Evolutionary conservation across 164 flowering plant genomes (phyloP).

Genomic region (Liquidambar formosana): DNA sequence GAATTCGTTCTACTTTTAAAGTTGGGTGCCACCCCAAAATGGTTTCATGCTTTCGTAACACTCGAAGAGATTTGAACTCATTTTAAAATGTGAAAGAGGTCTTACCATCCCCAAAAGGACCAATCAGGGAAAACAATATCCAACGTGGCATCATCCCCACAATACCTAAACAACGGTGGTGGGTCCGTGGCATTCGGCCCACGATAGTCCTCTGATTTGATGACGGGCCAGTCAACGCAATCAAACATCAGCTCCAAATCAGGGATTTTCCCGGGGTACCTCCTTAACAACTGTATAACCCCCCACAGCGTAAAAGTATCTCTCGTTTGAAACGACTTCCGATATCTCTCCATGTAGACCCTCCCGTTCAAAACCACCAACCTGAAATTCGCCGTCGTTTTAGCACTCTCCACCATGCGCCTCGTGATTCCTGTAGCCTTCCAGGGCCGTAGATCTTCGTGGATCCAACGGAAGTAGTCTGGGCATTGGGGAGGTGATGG

Average conservation of each 20-base stretch:
- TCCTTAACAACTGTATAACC: conserved; percentile 58
- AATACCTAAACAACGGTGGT: conserved; percentile 68
- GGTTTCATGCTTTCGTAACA: no score
- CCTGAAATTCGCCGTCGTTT: conserved; percentile 50
- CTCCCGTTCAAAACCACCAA: conserved; percentile 56
- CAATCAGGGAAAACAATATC: conserved; percentile 75
- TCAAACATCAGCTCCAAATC: conserved; percentile 75
- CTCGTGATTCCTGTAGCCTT: conserved; percentile 54
- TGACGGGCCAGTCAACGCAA: conserved; percentile 68
- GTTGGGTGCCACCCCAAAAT: no score
- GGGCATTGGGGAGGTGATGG: conserved; percentile 42
- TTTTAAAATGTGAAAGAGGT: no score
- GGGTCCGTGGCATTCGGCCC: conserved; percentile 40
- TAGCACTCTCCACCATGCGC: conserved; percentile 54
- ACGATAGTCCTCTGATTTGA: conserved; percentile 14
- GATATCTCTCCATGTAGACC: conserved; percentile 51
- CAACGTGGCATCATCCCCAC: conserved; percentile 42
- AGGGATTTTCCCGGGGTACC: conserved; percentile 68
- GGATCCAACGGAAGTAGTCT: conserved; percentile 74
- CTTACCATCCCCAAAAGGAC: conserved; percentile 82
- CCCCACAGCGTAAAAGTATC: conserved; percentile 72
- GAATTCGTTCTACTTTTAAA: no score
- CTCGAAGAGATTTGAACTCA: no score
- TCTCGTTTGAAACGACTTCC: conserved; percentile 47
- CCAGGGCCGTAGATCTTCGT: conserved; percentile 79